Conservation (phyloP, 371 early-diverging fungal species). For the Zychaea mexicana region DNA sequence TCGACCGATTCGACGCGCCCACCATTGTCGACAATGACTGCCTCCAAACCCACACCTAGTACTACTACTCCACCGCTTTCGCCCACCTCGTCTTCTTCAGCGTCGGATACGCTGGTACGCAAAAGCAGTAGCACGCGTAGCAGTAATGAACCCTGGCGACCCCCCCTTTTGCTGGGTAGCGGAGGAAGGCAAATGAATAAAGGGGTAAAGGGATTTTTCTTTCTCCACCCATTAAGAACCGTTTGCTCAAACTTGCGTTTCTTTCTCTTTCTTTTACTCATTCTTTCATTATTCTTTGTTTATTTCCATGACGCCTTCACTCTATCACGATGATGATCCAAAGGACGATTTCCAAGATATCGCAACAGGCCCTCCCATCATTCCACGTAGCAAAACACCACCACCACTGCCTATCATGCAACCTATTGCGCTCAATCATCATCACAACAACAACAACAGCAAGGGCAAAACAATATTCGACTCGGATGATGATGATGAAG, state of each 20-base stretch:
- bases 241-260: too few relatives aligned
- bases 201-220: neutral
- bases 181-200: neutral
- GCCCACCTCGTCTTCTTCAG: conserved; percentile 4
- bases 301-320: neutral
- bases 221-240: neutral
- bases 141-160: neutral
- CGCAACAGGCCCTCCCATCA: conserved; percentile 10
- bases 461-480: conserved; percentile 12
- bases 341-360: conserved; percentile 13
- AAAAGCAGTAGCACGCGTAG: conserved; percentile 2
- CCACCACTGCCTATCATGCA: conserved; percentile 9
- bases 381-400: conserved; percentile 8
- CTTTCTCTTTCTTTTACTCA: neutral
- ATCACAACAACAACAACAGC: too few relatives aligned
- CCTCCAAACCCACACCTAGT: neutral
- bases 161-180: neutral
- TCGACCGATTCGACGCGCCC: neutral
- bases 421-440: neutral
- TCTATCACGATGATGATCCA: neutral
- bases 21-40: neutral
- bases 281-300: neutral
- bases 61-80: conserved; percentile 11
- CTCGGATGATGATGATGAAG: conserved; percentile 37
- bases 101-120: neutral